phyloP scores from a whole-genome alignment of 2,329 filamentous ascomycete species.

The Fusarium sambucinum region DNA sequence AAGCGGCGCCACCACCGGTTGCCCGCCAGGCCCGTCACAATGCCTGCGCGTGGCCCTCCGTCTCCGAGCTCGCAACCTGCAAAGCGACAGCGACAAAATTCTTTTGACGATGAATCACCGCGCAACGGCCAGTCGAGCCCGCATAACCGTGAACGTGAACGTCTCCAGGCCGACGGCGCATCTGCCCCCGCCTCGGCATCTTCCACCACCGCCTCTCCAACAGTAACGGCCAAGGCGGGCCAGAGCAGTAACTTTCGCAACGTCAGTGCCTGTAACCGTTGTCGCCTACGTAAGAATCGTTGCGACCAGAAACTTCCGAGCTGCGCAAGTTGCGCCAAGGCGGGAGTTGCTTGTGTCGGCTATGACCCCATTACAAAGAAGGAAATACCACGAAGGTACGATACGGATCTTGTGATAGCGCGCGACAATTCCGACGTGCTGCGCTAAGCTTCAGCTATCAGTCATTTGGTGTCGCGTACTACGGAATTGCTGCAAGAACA shows the following conservation, averaged over 20 bases:
- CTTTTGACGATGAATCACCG: slow-evolving; percentile 62
- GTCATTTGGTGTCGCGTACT: not conserved
- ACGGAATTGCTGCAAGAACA: not conserved
- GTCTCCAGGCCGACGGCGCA: slow-evolving; percentile 50
- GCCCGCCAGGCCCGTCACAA: slow-evolving; percentile 50
- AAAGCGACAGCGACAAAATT: slow-evolving; percentile 69
- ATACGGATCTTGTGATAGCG: slow-evolving; percentile 48
- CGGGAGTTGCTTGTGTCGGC: slow-evolving; percentile 89
- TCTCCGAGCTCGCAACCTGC: slow-evolving; percentile 64
- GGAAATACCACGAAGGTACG: slow-evolving; percentile 91
- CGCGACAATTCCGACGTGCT: slow-evolving; percentile 17
- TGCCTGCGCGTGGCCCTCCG: slow-evolving; percentile 63
- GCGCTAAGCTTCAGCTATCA: not conserved
- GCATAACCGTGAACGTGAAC: slow-evolving; percentile 43
- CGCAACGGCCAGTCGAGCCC: slow-evolving; percentile 49
- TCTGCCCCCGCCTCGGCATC: slow-evolving; percentile 46
- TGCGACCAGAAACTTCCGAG: slow-evolving; percentile 94
- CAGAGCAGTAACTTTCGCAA: slow-evolving; percentile 81
- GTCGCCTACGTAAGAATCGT: slow-evolving; percentile 90
- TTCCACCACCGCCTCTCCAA: slow-evolving; percentile 45
- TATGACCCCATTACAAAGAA: slow-evolving; percentile 97
- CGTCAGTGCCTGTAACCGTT: slow-evolving; percentile 95
- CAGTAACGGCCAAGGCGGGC: slow-evolving; percentile 58
- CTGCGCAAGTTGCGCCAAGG: slow-evolving; percentile 93
- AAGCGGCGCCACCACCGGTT: slow-evolving; percentile 41